phyloP scores from a whole-genome alignment of 148 eudicot species.

The Rhododendron mucronatum region DNA sequence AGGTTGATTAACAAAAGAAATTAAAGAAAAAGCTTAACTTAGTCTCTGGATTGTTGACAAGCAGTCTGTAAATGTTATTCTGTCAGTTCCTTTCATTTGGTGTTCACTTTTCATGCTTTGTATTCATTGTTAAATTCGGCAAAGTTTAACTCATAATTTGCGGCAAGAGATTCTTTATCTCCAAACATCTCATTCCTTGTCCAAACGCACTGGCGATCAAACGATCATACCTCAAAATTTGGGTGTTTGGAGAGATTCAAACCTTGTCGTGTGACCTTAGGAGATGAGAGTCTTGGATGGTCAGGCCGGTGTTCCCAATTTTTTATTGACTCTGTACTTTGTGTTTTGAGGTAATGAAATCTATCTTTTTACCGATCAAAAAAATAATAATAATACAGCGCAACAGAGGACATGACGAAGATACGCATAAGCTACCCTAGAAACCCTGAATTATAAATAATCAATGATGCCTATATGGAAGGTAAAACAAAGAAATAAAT shows the following conservation, averaged over 20 bases:
- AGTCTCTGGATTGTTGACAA: neutral
- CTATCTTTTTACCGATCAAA: too few species aligned
- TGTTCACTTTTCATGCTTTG: neutral
- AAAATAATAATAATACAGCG: too few species aligned
- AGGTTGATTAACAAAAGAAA: too few species aligned
- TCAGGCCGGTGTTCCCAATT: too few species aligned
- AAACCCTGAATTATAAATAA: too few species aligned
- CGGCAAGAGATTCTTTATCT: neutral
- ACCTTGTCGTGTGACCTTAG: neutral
- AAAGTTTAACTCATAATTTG: too few species aligned
- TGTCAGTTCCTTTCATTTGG: neutral
- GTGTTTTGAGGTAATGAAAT: too few species aligned
- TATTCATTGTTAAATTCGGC: too few species aligned
- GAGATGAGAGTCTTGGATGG: too few species aligned
- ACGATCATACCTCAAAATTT: neutral
- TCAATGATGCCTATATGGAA: neutral
- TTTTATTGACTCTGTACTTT: too few species aligned
- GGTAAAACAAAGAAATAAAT: neutral
- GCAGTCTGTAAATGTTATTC: neutral
- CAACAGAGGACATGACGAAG: neutral
- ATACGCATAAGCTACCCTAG: too few species aligned
- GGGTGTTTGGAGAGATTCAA: neutral
- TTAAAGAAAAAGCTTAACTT: neutral
- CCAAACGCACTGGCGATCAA: neutral
- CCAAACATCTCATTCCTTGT: neutral